Base-by-base conservation (phyloP, 2,329 filamentous ascomycete species). In the Diaporthe velutina region DNA sequence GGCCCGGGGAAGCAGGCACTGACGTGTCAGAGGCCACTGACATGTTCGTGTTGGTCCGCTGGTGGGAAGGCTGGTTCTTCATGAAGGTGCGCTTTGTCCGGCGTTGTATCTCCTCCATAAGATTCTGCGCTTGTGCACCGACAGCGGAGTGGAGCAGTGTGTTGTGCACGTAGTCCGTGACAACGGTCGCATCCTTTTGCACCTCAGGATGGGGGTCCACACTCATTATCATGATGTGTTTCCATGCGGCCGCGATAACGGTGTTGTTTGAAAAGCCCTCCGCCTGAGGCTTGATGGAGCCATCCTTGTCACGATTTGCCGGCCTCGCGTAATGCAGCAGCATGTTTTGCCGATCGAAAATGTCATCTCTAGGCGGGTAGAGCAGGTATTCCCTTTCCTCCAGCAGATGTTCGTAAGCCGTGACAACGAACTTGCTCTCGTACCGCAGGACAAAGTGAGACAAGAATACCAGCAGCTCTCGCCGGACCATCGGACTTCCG, bases 191-290 rank as follows among this genome's bases (percentile, higher is more conserved):
- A 82, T 97, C 94, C 77, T 93, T 90, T 77, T 97, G 94, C 45
- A 98, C 94, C 81, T 98, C 96, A 1, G 96, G 95, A 81, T 98
- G 96, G 54, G 97, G 96, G 81, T 99, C 97, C 25, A 98, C 95
- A 58, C 95, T 96, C 83, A 98, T 89, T 76, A 98, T 94, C 75
- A 98, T 87, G 57, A 97, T 89, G 80, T 98, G 94, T 82, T 98
- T 97, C 97, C 97, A 99, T 76, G 97, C 93, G 1, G 96, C 94
- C 40, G 96, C 93, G 82, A 97, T 98, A 25, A 98, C 94, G 0
- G 95, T 98, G 80, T 98, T 97, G 77, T 94, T 92, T 17, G 96
- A 95, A 15, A 94, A 83, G 1, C 91, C 90, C 58, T 91, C 88
- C 3, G 89, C 87, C 3, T 86, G 81, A 35, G 87, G 84, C 80